Conservation (phyloP, 192 early-diverging fungal species). For the Gigaspora rosea region DNA sequence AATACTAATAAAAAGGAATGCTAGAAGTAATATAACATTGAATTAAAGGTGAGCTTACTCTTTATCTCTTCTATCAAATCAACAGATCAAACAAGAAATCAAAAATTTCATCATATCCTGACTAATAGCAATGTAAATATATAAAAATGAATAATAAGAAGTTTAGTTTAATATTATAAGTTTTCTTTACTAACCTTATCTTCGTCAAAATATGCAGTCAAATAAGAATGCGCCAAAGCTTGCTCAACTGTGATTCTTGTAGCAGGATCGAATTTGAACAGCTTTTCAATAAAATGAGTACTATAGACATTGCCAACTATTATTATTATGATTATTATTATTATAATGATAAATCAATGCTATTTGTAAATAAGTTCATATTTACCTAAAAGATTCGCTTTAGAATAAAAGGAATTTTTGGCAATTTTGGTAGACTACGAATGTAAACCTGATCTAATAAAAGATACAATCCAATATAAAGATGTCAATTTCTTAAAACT, state of each 20-base stretch:
- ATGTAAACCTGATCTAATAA: slow-evolving; percentile 91
- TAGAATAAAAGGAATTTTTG: slow-evolving; percentile 91
- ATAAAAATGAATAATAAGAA: background rate
- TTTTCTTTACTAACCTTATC: slow-evolving; percentile 57
- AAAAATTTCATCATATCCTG: slow-evolving; percentile 65
- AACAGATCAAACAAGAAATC: slow-evolving; percentile 84
- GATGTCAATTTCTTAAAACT: no score
- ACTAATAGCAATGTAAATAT: slow-evolving; percentile 38
- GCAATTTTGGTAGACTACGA: slow-evolving; percentile 83
- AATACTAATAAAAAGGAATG: no score
- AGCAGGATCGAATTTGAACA: slow-evolving; percentile 92
- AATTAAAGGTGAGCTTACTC: no score
- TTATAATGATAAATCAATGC: background rate
- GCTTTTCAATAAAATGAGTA: slow-evolving; percentile 86
- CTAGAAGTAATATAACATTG: no score
- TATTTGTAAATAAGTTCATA: background rate
- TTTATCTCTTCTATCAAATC: slow-evolving; percentile 81
- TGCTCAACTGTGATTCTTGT: slow-evolving; percentile 92
- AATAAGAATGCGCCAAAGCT: slow-evolving; percentile 89
- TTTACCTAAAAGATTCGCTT: slow-evolving; percentile 65
- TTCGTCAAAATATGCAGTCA: slow-evolving; percentile 89
- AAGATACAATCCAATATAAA: no score
- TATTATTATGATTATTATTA: no score
- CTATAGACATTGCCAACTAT: no score
- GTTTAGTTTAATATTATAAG: background rate